Base-by-base conservation (phyloP, 2,329 filamentous ascomycete genomes). In the Neofusicoccum kwambonambiense region DNA sequence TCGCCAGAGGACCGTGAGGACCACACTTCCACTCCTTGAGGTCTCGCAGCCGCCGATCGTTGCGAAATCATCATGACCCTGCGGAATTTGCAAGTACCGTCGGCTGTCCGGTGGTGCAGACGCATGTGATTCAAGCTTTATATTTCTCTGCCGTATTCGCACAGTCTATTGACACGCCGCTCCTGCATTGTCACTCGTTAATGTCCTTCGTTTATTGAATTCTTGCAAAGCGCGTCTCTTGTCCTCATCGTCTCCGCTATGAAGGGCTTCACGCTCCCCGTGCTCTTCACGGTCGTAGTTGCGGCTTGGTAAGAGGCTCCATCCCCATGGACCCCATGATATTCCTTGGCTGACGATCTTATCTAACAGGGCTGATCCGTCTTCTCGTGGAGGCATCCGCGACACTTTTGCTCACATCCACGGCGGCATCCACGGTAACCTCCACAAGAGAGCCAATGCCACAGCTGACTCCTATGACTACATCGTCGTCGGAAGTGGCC, bases 401-500 rank as follows among this genome's bases (percentile, higher is more conserved):
- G 27, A 31, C 27, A 31, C 27, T 7, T 31, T 31, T 31, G 27
- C 27, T 31, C 27, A 31, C 27, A 5, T 31, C 27, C 27, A 31
- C 4, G 27, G 27, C 27, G 27, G 27, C 27, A 31, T 31, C 5
- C 27, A 31, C 27, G 27, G 27, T 31, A 31, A 31, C 27, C 27
- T 31, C 27, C 27, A 31, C 27, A 31, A 31, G 27, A 7, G 27
- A 31, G 27, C 27, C 27, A 31, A 31, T 31, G 27, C 27, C 27
- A 31, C 39, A 1, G 11, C 37, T 42, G 54, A 42, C 45, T 34
- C 45, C 27, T 89, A 89, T 70, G 87, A 89, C 66, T 89, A 87
- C 74, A 78, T 89, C 31, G 81, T 89, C 11, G 84, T 89, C 35
- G 86, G 87, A 7, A 86, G 84, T 8, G 86, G 86, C 3, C 80